Evolutionary conservation across 768 basidiomycete genomes (phyloP), one percentile per base, ranked within the genome.

Genomic region (Pleurotus pulmonarius): DNA sequence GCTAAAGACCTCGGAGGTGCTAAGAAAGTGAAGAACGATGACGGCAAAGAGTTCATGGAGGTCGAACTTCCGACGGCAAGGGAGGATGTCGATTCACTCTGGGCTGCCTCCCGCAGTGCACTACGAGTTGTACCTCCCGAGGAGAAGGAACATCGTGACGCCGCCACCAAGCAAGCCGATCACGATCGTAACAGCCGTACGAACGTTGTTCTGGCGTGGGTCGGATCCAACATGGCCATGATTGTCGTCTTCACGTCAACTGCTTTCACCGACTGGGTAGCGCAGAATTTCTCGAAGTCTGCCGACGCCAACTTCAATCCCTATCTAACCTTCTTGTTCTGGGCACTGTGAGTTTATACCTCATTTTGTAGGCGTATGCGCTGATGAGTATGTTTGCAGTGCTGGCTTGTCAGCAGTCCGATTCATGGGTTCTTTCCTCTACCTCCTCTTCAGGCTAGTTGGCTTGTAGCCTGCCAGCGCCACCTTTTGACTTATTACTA

Each of bases 1-100:
- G 74, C 85, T 12, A 94, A 95, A 70, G 93, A 96, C 67, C 80
- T 96, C 9, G 94, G 94, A 56, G 85, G 88, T 8, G 94, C 92
- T 1, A 94, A 94, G 78, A 94, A 94, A 70, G 78, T 92, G 58
- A 88, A 90, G 73, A 84, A 82, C 55, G 86, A 88, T 37, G 86
- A 87, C 67, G 94, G 94, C 51, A 88, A 94, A 64, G 90, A 90
- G 46, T 74, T 94, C 63, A 82, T 93, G 74, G 93, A 94, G 69
- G 88, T 95, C 46, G 88, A 92, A 64, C 66, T 96, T 12, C 87
- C 88, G 0, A 90, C 91, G 16, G 81, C 81, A 7, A 81, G 85
- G 38, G 94, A 95, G 67, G 93, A 95, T 58, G 89, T 94, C 54
- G 93, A 94, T 65, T 87, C 86, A 51, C 70, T 96, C 41, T 96